A percentile compares a stretch with the other conserved stretches of the same genome.
phyloP scores from a whole-genome alignment of 441 rosid genomes.

The Syzygium malaccense region DNA sequence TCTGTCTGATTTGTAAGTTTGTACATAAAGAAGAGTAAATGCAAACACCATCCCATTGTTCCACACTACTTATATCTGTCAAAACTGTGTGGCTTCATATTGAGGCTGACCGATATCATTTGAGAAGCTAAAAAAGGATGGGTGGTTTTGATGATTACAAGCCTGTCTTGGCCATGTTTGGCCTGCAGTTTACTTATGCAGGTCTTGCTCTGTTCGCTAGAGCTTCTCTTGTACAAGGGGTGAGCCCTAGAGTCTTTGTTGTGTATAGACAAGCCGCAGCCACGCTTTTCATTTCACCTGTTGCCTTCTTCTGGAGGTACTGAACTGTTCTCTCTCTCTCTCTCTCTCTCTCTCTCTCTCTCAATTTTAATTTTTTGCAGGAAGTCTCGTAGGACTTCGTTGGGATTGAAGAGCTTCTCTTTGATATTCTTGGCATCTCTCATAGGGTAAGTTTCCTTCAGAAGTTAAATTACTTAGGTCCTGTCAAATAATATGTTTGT shows the following conservation, averaged over 20 bases:
- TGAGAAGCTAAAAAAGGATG: neutral
- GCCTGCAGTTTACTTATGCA: constrained; percentile 34
- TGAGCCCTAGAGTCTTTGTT: constrained; percentile 40
- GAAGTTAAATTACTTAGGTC: neutral
- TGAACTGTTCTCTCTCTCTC: neutral
- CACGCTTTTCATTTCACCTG: constrained; percentile 31
- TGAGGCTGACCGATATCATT: neutral
- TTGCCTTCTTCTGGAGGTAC: constrained; percentile 29
- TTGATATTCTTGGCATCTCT: constrained; percentile 39
- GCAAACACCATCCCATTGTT: neutral
- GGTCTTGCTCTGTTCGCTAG: constrained; percentile 26
- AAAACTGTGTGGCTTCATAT: neutral
- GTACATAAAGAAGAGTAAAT: neutral
- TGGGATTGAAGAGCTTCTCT: constrained; percentile 33
- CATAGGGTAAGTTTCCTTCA: constrained; percentile 29
- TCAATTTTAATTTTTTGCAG: neutral
- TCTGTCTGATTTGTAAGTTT: neutral
- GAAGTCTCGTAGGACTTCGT: neutral
- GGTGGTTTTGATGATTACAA: constrained; percentile 18
- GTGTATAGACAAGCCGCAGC: constrained; percentile 50
- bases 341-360: neutral
- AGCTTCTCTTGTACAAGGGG: constrained; percentile 38
- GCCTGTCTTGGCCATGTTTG: constrained; percentile 41
- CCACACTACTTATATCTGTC: neutral
- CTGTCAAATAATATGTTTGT: neutral